Conservation (phyloP, 208 protist species). For the Trichomonas vaginalis region DNA sequence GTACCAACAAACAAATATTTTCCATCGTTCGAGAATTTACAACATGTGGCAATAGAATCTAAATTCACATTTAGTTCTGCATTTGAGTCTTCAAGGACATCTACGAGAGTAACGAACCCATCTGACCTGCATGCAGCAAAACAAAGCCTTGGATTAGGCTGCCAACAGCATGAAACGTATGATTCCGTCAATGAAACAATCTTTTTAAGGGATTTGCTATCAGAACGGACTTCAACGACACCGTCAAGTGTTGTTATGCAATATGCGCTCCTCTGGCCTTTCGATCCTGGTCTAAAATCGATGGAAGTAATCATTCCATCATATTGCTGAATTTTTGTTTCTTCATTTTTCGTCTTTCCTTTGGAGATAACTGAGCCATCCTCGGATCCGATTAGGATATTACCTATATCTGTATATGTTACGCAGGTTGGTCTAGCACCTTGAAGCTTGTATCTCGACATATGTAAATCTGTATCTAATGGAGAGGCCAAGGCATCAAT, state of each 20-base stretch:
- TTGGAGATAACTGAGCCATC: background rate
- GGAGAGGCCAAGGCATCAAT: background rate
- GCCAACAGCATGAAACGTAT: background rate
- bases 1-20: background rate
- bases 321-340: background rate
- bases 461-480: background rate
- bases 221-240: background rate
- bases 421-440: background rate
- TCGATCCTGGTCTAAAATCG: background rate
- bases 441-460: background rate
- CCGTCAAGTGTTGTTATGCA: background rate
- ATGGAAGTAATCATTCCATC: background rate
- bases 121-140: background rate
- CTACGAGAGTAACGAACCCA: background rate
- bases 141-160: background rate
- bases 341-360: background rate
- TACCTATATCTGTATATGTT: too few species aligned
- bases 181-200: background rate
- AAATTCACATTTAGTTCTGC: background rate
- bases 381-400: background rate
- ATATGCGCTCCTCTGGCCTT: background rate
- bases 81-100: background rate
- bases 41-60: background rate
- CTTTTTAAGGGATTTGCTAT: too few species aligned
- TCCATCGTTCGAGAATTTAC: background rate